Evolutionary conservation across 2,329 filamentous ascomycete genomes (phyloP).

Genomic region (Pestalotiopsis sp.): DNA sequence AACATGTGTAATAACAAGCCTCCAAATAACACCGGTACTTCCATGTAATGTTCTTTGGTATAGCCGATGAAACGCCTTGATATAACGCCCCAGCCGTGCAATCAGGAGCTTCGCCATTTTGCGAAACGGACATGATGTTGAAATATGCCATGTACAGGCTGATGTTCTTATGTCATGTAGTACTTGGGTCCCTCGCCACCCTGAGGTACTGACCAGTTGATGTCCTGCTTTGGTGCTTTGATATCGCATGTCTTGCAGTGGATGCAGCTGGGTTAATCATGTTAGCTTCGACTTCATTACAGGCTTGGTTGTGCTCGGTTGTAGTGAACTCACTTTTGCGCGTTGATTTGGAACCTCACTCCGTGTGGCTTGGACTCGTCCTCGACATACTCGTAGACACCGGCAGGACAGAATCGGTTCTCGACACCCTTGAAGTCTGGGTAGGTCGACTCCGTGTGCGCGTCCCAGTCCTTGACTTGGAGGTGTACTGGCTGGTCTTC

Average conservation of each 20-base stretch:
- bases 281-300: background rate
- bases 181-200: slow-evolving; percentile 81
- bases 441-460: slow-evolving; percentile 81
- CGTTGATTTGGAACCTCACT: slow-evolving; percentile 95
- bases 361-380: slow-evolving; percentile 84
- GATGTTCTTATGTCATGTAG: slow-evolving; percentile 61
- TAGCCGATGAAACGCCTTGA: background rate
- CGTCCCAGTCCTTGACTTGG: slow-evolving; percentile 93
- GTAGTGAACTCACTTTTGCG: slow-evolving; percentile 83
- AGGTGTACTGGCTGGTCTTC: slow-evolving; percentile 97
- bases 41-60: background rate
- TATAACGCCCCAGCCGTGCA: background rate
- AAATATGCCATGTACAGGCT: background rate
- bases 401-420: slow-evolving; percentile 95
- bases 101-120: background rate
- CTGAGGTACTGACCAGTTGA: slow-evolving; percentile 95
- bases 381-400: slow-evolving; percentile 97
- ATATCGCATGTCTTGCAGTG: slow-evolving; percentile 99
- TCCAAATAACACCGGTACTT: background rate
- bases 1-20: background rate
- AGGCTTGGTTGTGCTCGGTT: background rate
- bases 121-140: slow-evolving; percentile 16
- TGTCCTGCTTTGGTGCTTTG: slow-evolving; percentile 94
- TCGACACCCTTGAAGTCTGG: slow-evolving; percentile 90
- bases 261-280: slow-evolving; percentile 70